phyloP scores from a whole-genome alignment of 2,329 filamentous ascomycete genomes.

The Aspergillus chevalieri region DNA sequence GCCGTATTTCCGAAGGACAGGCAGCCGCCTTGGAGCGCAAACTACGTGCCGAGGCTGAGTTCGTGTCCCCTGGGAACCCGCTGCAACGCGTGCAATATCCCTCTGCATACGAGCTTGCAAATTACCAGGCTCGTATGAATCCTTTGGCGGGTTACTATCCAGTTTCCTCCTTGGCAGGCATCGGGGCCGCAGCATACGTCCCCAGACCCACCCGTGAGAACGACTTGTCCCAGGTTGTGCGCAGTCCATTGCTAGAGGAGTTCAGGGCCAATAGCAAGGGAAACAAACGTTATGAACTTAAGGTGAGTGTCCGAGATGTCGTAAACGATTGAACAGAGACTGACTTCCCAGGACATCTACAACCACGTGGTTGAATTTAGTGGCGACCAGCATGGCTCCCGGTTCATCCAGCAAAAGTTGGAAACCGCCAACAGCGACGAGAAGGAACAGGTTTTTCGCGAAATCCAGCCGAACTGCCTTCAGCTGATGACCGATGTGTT shows the following conservation, averaged over 20 bases:
- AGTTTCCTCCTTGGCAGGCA: constrained; percentile 23
- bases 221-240: constrained; percentile 55
- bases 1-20: constrained; percentile 39
- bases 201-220: constrained; percentile 49
- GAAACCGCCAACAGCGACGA: constrained; percentile 92
- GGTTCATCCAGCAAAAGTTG: constrained; percentile 91
- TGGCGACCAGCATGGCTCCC: constrained; percentile 89
- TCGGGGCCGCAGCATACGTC: constrained; percentile 29
- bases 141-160: constrained; percentile 34
- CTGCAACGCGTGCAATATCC: constrained; percentile 27
- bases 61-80: constrained; percentile 20
- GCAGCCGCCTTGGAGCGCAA: constrained; percentile 44
- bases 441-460: constrained; percentile 82
- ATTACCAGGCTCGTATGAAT: constrained; percentile 28
- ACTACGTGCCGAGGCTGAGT: constrained; percentile 39
- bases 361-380: constrained; percentile 87
- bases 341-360: constrained; percentile 62
- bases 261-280: constrained; percentile 69
- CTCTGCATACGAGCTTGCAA: constrained; percentile 28
- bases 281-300: constrained; percentile 72
- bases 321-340: constrained; percentile 4
- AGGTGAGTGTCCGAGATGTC: constrained; percentile 40
- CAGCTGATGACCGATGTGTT: constrained; percentile 95
- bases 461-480: constrained; percentile 76
- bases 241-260: constrained; percentile 70